A percentile compares a stretch with the other conserved stretches of the same genome.
phyloP scores from a whole-genome alignment of 495 filamentous ascomycete genomes.

The Penicillium lagena region DNA sequence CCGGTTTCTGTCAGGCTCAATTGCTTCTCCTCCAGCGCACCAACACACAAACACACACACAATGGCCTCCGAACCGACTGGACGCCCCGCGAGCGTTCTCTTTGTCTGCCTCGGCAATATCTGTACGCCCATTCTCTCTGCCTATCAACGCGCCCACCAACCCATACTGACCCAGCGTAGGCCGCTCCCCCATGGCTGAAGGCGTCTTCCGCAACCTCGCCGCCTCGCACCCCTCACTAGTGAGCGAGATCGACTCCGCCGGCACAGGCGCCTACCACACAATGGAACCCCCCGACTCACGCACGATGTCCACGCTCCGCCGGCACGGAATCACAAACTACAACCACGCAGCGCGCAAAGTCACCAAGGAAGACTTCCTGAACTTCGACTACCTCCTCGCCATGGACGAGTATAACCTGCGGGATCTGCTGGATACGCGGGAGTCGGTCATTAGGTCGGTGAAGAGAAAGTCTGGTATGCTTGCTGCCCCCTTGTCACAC shows the following conservation, averaged over 20 bases:
- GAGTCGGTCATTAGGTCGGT: constrained; percentile 45
- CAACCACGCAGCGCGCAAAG: constrained; percentile 68
- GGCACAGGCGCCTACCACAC: constrained; percentile 84
- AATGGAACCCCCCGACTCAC: constrained; percentile 66
- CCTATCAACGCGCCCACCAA: not conserved
- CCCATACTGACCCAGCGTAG: constrained; percentile 15
- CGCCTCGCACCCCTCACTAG: constrained; percentile 43
- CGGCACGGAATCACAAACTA: constrained; percentile 70
- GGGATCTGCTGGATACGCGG: constrained; percentile 55
- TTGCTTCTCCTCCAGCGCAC: too few species aligned
- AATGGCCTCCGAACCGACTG: constrained; percentile 14
- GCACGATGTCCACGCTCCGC: constrained; percentile 76
- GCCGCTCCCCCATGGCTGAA: constrained; percentile 89
- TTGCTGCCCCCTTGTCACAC: constrained; percentile 14
- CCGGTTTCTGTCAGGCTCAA: too few species aligned
- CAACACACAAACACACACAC: not conserved
- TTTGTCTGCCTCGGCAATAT: constrained; percentile 98
- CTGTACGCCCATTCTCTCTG: constrained; percentile 44
- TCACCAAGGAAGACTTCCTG: constrained; percentile 65
- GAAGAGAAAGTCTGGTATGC: constrained; percentile 19
- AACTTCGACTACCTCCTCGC: constrained; percentile 89
- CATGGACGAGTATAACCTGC: constrained; percentile 85
- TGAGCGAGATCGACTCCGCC: constrained; percentile 75
- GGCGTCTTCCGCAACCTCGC: constrained; percentile 76
- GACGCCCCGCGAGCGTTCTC: constrained; percentile 61